Conservation (phyloP, 345 rosid species). For the Rhizophora apiculata region DNA sequence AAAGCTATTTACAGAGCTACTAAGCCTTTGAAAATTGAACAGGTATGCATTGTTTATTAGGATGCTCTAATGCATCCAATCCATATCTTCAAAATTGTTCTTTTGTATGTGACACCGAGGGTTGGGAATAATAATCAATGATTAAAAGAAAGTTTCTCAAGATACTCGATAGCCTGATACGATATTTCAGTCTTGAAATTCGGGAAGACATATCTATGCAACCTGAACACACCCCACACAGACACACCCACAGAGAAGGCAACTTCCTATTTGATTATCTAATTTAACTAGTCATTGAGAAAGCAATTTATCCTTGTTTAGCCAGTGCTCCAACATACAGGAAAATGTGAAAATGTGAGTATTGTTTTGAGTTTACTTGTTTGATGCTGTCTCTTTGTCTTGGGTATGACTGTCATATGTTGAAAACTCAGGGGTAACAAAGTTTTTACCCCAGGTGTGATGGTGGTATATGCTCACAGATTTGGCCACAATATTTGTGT, state of each 20-base stretch:
- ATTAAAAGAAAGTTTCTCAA: background rate
- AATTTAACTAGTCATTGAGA: too few species aligned
- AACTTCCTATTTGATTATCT: too few species aligned
- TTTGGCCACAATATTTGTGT: conserved; percentile 14
- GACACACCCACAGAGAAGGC: too few species aligned
- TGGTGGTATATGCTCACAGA: background rate
- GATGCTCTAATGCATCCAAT: background rate
- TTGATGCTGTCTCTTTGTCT: background rate
- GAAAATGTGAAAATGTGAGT: background rate
- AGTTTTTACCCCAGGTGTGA: background rate
- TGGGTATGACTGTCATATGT: background rate
- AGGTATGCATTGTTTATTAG: conserved; percentile 41
- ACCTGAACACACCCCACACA: too few species aligned
- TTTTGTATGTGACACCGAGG: background rate
- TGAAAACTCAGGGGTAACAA: background rate
- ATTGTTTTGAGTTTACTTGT: background rate
- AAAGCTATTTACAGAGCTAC: conserved; percentile 57
- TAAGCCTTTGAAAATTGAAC: conserved; percentile 56
- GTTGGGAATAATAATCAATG: background rate
- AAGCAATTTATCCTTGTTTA: too few species aligned
- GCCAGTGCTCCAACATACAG: too few species aligned
- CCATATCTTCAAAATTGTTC: background rate
- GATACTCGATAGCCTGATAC: background rate
- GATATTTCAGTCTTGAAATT: too few species aligned
- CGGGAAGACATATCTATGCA: too few species aligned